Evolutionary conservation across 2,329 filamentous ascomycete genomes (phyloP).

Genomic region (Phoma sp.): DNA sequence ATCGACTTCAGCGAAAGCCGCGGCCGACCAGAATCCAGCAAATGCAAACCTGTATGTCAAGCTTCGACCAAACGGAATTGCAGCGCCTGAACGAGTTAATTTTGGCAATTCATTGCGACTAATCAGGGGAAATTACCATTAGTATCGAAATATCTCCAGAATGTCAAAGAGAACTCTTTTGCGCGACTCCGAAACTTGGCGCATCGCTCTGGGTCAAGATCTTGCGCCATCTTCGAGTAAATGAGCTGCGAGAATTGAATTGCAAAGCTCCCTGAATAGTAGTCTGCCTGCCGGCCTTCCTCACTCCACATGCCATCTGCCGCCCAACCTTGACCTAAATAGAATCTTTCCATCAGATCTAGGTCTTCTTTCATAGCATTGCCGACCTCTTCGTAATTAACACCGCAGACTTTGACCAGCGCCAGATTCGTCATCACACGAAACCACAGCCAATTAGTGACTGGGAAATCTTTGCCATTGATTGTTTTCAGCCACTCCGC

Average conservation of each 20-base stretch:
- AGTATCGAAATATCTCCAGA: conserved; percentile 58
- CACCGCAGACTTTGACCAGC: conserved; percentile 50
- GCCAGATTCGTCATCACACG: conserved; percentile 59
- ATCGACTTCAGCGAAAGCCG: conserved; percentile 52
- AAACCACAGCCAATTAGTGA: conserved; percentile 62
- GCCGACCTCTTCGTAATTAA: conserved; percentile 44
- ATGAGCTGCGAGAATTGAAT: conserved; percentile 60
- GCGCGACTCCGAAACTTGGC: conserved; percentile 50
- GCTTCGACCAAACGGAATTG: conserved; percentile 60
- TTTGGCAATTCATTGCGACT: neutral
- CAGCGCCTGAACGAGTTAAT: conserved; percentile 48
- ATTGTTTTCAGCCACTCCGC: conserved; percentile 52
- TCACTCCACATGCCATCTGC: conserved; percentile 55
- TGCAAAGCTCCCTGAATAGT: conserved; percentile 62
- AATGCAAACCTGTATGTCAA: conserved; percentile 60
- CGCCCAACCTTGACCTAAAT: conserved; percentile 56
- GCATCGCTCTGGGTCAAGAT: conserved; percentile 50
- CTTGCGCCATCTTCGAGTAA: conserved; percentile 52
- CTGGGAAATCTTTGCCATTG: conserved; percentile 54
- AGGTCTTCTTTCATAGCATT: conserved; percentile 52
- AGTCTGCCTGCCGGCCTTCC: conserved; percentile 53
- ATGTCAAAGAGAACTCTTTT: conserved; percentile 48
- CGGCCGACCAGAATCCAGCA: conserved; percentile 56
- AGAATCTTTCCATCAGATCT: conserved; percentile 54
- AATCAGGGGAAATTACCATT: conserved; percentile 42